Evolutionary conservation across 1,284 basidiomycete species (phyloP).

Genomic region (Sanghuangporus baumii): DNA sequence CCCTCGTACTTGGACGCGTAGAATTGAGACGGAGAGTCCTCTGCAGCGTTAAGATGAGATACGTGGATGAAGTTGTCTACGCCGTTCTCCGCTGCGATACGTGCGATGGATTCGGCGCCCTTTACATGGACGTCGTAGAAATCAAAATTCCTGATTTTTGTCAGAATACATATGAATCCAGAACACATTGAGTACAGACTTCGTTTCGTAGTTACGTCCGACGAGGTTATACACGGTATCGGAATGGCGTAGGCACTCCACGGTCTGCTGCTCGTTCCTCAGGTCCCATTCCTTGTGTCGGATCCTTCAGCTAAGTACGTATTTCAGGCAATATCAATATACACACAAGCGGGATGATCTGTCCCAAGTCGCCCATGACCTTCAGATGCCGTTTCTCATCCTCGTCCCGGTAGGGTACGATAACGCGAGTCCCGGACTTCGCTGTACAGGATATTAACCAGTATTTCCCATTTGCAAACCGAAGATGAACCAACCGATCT

Average conservation of each 20-base stretch:
- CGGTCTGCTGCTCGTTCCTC: constrained; percentile 83
- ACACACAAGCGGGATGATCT: constrained; percentile 89
- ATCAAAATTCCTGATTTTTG: constrained; percentile 70
- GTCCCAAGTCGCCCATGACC: constrained; percentile 94
- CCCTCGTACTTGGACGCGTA: constrained; percentile 90
- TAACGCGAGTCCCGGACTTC: constrained; percentile 89
- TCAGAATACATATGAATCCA: constrained; percentile 18
- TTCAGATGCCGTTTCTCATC: constrained; percentile 90
- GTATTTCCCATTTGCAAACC: not conserved
- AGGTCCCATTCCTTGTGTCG: constrained; percentile 86
- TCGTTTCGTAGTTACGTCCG: constrained; percentile 88
- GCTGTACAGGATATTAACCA: constrained; percentile 39
- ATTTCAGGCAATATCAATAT: not conserved
- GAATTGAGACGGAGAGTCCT: constrained; percentile 75
- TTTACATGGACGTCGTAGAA: constrained; percentile 74
- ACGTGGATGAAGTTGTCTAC: constrained; percentile 90
- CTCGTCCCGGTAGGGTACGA: constrained; percentile 94
- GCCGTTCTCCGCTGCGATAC: constrained; percentile 70
- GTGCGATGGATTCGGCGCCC: constrained; percentile 81
- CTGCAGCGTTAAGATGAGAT: constrained; percentile 90
- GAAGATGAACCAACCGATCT: constrained; percentile 60
- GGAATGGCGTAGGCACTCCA: constrained; percentile 92
- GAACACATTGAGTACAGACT: constrained; percentile 40
- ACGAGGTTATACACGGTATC: constrained; percentile 96
- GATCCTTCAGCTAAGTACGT: constrained; percentile 3